These are phyloP conservation scores for Isabelozyma heimii DNA, from an alignment of 805 yeast species.

Conservation along the genomic window DNA sequence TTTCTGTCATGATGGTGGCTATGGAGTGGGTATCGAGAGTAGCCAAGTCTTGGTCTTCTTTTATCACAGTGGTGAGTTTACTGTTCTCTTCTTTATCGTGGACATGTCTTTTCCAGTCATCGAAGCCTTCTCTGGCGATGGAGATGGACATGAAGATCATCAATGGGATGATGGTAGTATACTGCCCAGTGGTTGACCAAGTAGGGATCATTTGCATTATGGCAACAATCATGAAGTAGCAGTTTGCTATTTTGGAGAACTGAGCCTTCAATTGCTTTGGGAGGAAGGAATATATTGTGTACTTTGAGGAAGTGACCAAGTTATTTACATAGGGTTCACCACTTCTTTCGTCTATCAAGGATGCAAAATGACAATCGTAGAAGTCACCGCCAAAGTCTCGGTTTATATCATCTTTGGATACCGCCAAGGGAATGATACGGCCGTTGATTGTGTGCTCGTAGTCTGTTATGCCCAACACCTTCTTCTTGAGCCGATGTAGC, in stretches of 20 bases:
- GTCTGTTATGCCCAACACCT: conserved; percentile 44
- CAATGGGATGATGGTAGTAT: conserved; percentile 89
- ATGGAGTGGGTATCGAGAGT: conserved; percentile 36
- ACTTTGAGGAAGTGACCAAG: conserved; percentile 80
- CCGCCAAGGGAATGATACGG: conserved; percentile 66
- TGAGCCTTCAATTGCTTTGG: conserved; percentile 90
- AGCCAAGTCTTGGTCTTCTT: conserved; percentile 27
- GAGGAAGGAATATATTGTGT: conserved; percentile 73
- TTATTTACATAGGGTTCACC: conserved; percentile 61
- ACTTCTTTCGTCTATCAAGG: conserved; percentile 68
- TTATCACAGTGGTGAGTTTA: conserved; percentile 25
- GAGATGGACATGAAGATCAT: conserved; percentile 84
- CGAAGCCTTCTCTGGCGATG: conserved; percentile 89
- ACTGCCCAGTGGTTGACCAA: conserved; percentile 96
- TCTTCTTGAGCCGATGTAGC: conserved; percentile 23
- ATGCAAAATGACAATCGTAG: conserved; percentile 17
- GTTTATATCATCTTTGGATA: conserved; percentile 37
- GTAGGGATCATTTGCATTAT: conserved; percentile 93
- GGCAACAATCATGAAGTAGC: conserved; percentile 86
- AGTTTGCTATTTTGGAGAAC: conserved; percentile 88
- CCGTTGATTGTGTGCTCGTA: conserved; percentile 64
- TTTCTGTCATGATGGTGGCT: conserved; percentile 37
- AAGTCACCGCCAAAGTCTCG: conserved; percentile 24
- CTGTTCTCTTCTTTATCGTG: conserved; percentile 85
- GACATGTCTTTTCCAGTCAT: conserved; percentile 83